These are phyloP conservation scores for Phytophthora palmivora DNA, from an alignment of 352 stramenopile genomes.

Conservation along the genomic window DNA sequence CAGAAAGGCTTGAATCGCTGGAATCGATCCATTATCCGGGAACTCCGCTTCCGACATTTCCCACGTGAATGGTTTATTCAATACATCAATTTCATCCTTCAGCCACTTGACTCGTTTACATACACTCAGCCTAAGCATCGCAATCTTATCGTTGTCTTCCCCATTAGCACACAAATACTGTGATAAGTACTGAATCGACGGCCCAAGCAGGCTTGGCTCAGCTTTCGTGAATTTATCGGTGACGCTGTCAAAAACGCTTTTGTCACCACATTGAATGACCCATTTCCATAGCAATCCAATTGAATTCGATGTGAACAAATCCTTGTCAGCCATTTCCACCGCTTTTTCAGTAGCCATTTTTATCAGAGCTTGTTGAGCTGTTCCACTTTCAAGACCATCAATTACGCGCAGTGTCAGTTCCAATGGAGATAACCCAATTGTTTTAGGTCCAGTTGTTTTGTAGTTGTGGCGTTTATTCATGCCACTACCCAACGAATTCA, in stretches of 20 bases:
- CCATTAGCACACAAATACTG: background rate
- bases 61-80: constrained; percentile 25
- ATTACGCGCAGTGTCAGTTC: constrained; percentile 15
- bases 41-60: constrained; percentile 19
- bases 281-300: constrained; percentile 7
- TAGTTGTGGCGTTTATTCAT: too few species aligned
- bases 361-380: background rate
- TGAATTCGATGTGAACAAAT: background rate
- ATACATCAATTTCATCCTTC: constrained; percentile 5
- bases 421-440: background rate
- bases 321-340: background rate
- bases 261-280: constrained; percentile 1
- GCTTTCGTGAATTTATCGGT: background rate
- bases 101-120: constrained; percentile 15
- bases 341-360: constrained; percentile 1
- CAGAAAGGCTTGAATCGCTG: constrained; percentile 27
- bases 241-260: background rate
- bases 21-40: background rate
- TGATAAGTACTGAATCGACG: constrained; percentile 5
- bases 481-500: background rate
- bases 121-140: background rate
- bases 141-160: background rate
- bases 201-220: background rate
- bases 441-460: too few species aligned
- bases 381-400: constrained; percentile 7